Evolutionary conservation across 1,139 yeast species (phyloP).

Genomic region (Geotrichum europaeum): DNA sequence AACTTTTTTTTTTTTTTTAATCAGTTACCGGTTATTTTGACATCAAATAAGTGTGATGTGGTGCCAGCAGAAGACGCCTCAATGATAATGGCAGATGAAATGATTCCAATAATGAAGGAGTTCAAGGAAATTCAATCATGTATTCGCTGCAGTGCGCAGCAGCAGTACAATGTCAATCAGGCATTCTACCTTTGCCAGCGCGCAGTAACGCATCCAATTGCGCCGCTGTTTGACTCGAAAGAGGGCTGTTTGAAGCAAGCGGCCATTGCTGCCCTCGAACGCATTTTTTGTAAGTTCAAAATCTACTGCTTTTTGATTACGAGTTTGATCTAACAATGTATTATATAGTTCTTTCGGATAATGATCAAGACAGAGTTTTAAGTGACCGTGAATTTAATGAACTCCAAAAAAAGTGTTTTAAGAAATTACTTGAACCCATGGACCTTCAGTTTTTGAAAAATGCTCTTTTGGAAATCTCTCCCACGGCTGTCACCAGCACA

Average conservation of each 20-base stretch:
- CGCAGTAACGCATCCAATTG: slow-evolving; percentile 87
- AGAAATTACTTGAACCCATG: slow-evolving; percentile 47
- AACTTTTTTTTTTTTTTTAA: not conserved
- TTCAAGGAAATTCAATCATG: slow-evolving; percentile 93
- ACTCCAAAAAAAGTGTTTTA: slow-evolving; percentile 72
- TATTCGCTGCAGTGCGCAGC: slow-evolving; percentile 77
- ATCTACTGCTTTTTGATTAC: not conserved
- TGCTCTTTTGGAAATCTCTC: slow-evolving; percentile 25
- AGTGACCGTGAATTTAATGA: slow-evolving; percentile 62
- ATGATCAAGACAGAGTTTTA: slow-evolving; percentile 81
- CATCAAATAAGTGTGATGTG: slow-evolving; percentile 75
- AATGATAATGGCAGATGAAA: slow-evolving; percentile 55
- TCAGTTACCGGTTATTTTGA: slow-evolving; percentile 69
- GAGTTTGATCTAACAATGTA: slow-evolving; percentile 1
- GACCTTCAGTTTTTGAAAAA: slow-evolving; percentile 49
- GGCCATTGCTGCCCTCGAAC: slow-evolving; percentile 65
- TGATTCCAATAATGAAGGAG: slow-evolving; percentile 78
- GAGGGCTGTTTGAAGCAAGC: slow-evolving; percentile 74
- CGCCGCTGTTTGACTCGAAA: slow-evolving; percentile 90
- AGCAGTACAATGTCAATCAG: slow-evolving; percentile 71
- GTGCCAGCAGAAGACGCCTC: slow-evolving; percentile 31
- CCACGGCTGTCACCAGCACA: slow-evolving; percentile 27
- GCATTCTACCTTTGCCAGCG: slow-evolving; percentile 89
- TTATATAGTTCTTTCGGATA: slow-evolving; percentile 55
- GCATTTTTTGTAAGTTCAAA: slow-evolving; percentile 53